These are phyloP conservation scores for Pseudocercospora eumusae DNA, from an alignment of 2,329 filamentous ascomycete species.

Conservation along the genomic window DNA sequence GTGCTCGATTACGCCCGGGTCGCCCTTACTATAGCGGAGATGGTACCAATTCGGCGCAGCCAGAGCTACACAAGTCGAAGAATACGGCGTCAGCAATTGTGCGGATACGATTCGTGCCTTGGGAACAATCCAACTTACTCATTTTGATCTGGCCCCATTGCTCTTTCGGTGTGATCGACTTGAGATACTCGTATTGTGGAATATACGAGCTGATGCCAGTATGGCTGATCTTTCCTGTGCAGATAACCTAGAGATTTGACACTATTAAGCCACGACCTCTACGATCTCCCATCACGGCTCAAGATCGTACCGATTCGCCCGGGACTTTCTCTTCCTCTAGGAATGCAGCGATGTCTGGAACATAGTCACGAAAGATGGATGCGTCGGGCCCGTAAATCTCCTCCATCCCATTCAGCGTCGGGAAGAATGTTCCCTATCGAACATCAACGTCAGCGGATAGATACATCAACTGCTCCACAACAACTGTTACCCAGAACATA, in stretches of 20 bases:
- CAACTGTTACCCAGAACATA: conserved; percentile 10
- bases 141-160: conserved; percentile 60
- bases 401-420: conserved; percentile 46
- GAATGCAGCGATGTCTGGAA: conserved; percentile 64
- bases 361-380: conserved; percentile 59
- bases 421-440: conserved; percentile 34
- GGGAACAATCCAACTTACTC: neutral
- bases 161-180: conserved; percentile 60
- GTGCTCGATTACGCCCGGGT: too few species aligned
- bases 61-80: conserved; percentile 15
- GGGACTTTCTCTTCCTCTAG: conserved; percentile 59
- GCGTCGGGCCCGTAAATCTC: conserved; percentile 49
- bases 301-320: conserved; percentile 42
- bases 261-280: neutral
- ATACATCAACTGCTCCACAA: too few species aligned
- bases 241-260: conserved; percentile 41
- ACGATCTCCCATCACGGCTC: neutral
- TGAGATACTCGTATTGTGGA: conserved; percentile 61
- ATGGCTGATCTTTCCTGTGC: conserved; percentile 47
- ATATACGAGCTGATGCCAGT: conserved; percentile 60
- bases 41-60: conserved; percentile 34
- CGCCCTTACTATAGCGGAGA: conserved; percentile 47
- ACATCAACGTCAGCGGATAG: neutral
- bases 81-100: neutral
- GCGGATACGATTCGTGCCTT: neutral